Base-by-base conservation (phyloP, 345 rosid species). In the Turnera subulata region DNA sequence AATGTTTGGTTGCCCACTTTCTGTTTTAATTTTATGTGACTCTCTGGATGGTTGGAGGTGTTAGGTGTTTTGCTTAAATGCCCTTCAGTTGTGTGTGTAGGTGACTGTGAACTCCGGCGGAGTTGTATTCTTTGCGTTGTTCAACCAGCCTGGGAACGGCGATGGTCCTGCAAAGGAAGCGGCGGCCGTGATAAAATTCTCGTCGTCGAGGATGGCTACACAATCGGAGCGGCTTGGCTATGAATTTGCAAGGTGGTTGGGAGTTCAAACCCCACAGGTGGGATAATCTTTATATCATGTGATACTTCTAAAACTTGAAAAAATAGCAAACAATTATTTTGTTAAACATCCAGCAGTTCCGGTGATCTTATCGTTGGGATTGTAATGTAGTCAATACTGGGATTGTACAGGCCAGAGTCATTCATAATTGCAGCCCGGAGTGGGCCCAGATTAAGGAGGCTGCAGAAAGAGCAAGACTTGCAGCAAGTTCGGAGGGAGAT, bases 211-310 rank as follows among this genome's bases (percentile, higher is more conserved):
- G 85, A 93, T 89, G 97, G 95, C 99, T 68, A 90, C 96, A 2
- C 97, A 90, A 69, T 93, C 99, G 37, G 99, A 93, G 81, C 96
- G 99, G 55, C 87, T 93, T 55, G 99, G 99, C 57, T 93, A 90
- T 69, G 99, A 93, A 78, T 85, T 90, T 82, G 96, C 97, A 17
- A 87, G 75, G 84, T 90, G 92, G 90, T 77, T 93, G 33, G 97
- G 97, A 10, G 82, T 93, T 55, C 90, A 38, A 62, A 93, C 85
- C 70, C 99, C 99, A 22, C 99, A 93, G 99, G 98, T 88, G 64
- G 65, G 47, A 46, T 53, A 26, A 55, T 53, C 6, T 53, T 48
- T 26, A 19, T 56, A 45, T 46, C 38, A 42, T 63, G 15, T 57
- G 32, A 14, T 68, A 54, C 61, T 52, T 18, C 55, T 24, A 52